Evolutionary conservation across 345 rosid genomes (phyloP), one percentile per base, ranked within the genome.

Genomic region (Eucalyptus brandiana): DNA sequence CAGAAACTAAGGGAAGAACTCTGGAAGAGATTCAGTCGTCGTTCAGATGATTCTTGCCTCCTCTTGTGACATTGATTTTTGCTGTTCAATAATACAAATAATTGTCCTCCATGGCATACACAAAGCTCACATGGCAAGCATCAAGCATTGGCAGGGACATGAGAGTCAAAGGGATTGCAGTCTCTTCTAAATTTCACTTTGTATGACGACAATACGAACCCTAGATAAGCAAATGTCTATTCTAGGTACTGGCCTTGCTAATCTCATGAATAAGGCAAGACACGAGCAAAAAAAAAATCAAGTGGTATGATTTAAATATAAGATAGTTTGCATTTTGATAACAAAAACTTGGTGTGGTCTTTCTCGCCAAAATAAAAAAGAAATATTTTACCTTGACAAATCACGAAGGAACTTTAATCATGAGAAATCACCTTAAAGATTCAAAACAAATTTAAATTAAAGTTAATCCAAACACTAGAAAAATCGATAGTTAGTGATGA

Each of bases 1-100:
- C 98, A 7, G 97, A 96, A 91, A 96, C 98, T 13, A 94, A 93
- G 91, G 97, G 98, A 87, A 92, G 96, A 89, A 93, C 94, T 49
- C 91, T 96, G 67, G 97, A 96, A 92, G 98, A 96, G 89, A 96
- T 96, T 88, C 98, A 96, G 85, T 91, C 92, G 19, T 96, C 98
- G 58, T 95, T 96, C 91, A 91, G 96, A 94, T 96, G 89, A 94
- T 76, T 37, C 28, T 76, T 76, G 83, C 83, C 81, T 76, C 83
- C 83, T 37, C 26, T 37, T 19, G 45, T 76, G 28, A 37, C 83
- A 21, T 76, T 19, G 83, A 37, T 37, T 37, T 72, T 72, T 37
- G 15, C 45, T 37, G 45, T 40, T 76, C 16, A 76, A 76, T 76
- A 72, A 72, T 12, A 19, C 26, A 37, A 8, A 76, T 28, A 19